These are phyloP conservation scores for Penicillium decumbens DNA, from an alignment of 2,329 filamentous ascomycete genomes.

Conservation along the genomic window DNA sequence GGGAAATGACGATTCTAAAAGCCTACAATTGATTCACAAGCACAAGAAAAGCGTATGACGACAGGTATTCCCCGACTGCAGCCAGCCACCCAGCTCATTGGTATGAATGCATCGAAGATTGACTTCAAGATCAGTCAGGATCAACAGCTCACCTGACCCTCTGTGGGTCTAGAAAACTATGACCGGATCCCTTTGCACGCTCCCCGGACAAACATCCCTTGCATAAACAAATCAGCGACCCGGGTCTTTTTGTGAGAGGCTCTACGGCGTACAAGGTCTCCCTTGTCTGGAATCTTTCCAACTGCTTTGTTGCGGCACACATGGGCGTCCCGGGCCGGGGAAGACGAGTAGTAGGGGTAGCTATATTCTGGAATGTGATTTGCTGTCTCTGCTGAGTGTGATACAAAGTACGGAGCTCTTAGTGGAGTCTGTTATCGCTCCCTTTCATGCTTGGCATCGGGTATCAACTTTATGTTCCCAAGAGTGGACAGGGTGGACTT, in stretches of 20 bases:
- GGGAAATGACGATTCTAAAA: not conserved
- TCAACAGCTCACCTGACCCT: constrained; percentile 16
- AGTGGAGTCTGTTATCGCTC: not conserved
- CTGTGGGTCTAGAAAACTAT: constrained; percentile 16
- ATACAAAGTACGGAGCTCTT: constrained; percentile 10
- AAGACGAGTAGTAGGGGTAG: constrained; percentile 12
- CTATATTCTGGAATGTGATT: constrained; percentile 18
- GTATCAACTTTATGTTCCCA: not conserved
- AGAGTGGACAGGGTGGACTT: not conserved
- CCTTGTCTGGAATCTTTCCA: constrained; percentile 1
- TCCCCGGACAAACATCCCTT: constrained; percentile 20
- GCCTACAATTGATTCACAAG: not conserved
- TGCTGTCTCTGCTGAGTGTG: constrained; percentile 1
- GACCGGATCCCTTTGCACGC: constrained; percentile 11
- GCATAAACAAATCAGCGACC: constrained; percentile 14
- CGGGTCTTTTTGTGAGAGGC: constrained; percentile 1
- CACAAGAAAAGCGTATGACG: not conserved
- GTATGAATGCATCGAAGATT: constrained; percentile 14
- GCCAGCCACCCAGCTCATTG: constrained; percentile 1
- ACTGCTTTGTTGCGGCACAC: constrained; percentile 6
- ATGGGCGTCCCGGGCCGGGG: constrained; percentile 10
- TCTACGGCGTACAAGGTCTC: not conserved
- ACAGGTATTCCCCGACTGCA: not conserved
- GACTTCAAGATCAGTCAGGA: constrained; percentile 7
- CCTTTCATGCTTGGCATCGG: not conserved